A percentile compares a stretch with the other conserved stretches of the same genome.
Evolutionary conservation across 2,329 filamentous ascomycete genomes (phyloP).

Genomic region (Westerdykella sp.): DNA sequence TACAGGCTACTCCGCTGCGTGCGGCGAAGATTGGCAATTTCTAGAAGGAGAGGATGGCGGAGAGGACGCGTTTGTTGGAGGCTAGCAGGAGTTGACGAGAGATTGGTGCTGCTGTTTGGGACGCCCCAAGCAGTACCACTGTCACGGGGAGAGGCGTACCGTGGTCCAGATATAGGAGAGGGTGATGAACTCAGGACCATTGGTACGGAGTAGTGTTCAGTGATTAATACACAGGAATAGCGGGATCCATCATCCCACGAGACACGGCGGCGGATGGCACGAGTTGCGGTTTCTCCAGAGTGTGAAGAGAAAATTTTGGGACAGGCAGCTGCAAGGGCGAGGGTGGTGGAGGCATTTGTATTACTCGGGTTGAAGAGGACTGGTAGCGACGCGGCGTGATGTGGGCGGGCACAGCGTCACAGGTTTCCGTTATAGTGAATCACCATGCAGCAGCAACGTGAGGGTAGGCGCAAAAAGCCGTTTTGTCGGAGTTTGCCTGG

Average conservation of each 20-base stretch:
- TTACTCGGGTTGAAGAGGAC: slow-evolving; percentile 18
- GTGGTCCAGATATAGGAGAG: neutral
- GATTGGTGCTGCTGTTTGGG: neutral
- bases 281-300: neutral
- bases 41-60: neutral
- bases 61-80: neutral
- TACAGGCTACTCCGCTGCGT: neutral
- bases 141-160: neutral
- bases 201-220: too few relatives aligned
- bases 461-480: slow-evolving; percentile 7
- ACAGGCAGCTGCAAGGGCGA: neutral
- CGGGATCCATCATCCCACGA: neutral
- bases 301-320: neutral
- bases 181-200: too few relatives aligned
- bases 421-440: slow-evolving; percentile 22
- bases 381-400: slow-evolving; percentile 27
- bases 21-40: neutral
- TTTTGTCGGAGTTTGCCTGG: slow-evolving; percentile 6
- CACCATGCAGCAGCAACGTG: slow-evolving; percentile 23
- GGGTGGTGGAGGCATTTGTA: slow-evolving; percentile 8
- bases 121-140: neutral
- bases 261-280: neutral
- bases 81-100: neutral
- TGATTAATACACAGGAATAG: too few relatives aligned
- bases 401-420: slow-evolving; percentile 8